A percentile compares a stretch with the other conserved stretches of the same genome.
Evolutionary conservation across 768 basidiomycete genomes (phyloP).

Genomic region (Leccinum disarticulatum): DNA sequence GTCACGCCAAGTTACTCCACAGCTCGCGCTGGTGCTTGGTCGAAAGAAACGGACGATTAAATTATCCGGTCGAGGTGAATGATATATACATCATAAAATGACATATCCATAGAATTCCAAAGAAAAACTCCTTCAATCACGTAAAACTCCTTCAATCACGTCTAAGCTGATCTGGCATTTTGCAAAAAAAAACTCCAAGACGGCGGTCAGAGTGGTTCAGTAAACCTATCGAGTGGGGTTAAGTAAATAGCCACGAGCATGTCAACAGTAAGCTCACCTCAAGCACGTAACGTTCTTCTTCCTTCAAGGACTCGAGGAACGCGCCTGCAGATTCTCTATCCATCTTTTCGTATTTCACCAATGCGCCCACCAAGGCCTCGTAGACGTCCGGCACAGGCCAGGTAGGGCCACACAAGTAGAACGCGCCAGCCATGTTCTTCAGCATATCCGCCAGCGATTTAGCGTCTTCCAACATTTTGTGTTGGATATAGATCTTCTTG

Average conservation of each 20-base stretch:
- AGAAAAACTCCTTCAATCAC: neutral
- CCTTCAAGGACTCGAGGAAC: slow-evolving; percentile 88
- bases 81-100: neutral
- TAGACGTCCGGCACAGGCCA: slow-evolving; percentile 99
- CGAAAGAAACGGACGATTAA: neutral
- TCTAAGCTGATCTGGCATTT: neutral
- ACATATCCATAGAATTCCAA: neutral
- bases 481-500: slow-evolving; percentile 97
- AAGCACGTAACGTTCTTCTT: slow-evolving; percentile 95
- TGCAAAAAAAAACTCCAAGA: neutral
- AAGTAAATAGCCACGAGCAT: neutral
- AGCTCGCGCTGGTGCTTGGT: too few species aligned
- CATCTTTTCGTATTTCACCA: slow-evolving; percentile 69
- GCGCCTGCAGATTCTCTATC: slow-evolving; percentile 66
- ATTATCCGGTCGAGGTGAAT: neutral
- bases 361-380: slow-evolving; percentile 82
- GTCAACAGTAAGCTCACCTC: slow-evolving; percentile 50
- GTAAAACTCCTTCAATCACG: neutral
- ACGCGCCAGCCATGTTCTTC: slow-evolving; percentile 71
- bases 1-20: too few species aligned
- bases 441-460: slow-evolving; percentile 73
- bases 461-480: slow-evolving; percentile 95
- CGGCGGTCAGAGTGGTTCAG: slow-evolving; percentile 2
- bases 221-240: slow-evolving; percentile 22
- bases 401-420: slow-evolving; percentile 97